A percentile compares a stretch with the other conserved stretches of the same genome.
Conservation (phyloP, 2,329 filamentous ascomycete species). For the Colletotrichum trifolii region DNA sequence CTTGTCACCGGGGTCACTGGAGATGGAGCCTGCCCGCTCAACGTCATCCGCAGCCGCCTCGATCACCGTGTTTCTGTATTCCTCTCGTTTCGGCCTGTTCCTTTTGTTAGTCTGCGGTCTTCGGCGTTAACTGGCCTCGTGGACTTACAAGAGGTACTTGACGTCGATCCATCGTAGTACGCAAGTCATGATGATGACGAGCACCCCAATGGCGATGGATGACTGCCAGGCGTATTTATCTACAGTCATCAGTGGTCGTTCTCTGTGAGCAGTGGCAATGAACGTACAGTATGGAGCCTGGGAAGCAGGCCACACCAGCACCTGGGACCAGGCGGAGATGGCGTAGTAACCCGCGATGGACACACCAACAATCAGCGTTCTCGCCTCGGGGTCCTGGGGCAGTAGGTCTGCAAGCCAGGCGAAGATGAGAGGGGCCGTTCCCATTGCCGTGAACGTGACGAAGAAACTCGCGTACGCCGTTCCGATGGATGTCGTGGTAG, state of each 20-base stretch:
- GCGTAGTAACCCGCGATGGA: conserved; percentile 62
- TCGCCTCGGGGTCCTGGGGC: conserved; percentile 60
- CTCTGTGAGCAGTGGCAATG: neutral
- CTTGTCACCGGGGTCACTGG: conserved; percentile 1
- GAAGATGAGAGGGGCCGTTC: conserved; percentile 63
- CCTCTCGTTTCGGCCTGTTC: conserved; percentile 20
- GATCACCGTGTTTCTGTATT: conserved; percentile 10
- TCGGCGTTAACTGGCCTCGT: too few species aligned
- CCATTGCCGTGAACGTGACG: conserved; percentile 58
- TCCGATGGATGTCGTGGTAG: conserved; percentile 52
- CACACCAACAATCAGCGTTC: conserved; percentile 60
- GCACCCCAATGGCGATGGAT: conserved; percentile 54
- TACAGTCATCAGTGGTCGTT: conserved; percentile 33
- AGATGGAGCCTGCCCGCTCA: conserved; percentile 3
- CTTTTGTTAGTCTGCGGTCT: neutral
- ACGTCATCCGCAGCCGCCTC: conserved; percentile 6
- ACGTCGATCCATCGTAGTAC: conserved; percentile 56
- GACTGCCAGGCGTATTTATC: conserved; percentile 61
- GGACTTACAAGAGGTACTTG: conserved; percentile 44
- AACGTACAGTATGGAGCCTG: conserved; percentile 60
- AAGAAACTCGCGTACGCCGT: conserved; percentile 64
- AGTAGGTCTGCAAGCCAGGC: conserved; percentile 61
- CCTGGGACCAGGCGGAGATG: conserved; percentile 62
- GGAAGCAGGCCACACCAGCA: conserved; percentile 62
- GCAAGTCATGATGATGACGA: conserved; percentile 58